Percentiles rank a stretch among this genome's conserved stretches.
These are phyloP conservation scores for Penicillium sp. DNA, from an alignment of 2,329 filamentous ascomycete species.

Conservation along the genomic window DNA sequence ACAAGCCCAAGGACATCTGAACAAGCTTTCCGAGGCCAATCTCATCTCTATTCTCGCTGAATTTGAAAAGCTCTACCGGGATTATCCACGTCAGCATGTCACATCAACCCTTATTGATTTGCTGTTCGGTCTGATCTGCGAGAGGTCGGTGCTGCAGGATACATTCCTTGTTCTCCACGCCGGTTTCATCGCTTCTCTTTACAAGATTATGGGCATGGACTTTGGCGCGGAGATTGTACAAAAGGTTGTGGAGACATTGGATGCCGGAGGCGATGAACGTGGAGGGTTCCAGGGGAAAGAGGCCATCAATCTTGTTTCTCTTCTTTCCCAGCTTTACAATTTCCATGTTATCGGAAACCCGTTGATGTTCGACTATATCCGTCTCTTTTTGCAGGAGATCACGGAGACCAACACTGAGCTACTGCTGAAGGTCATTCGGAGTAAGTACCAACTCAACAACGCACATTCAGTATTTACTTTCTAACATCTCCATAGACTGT, in stretches of 20 bases:
- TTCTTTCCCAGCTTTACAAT: conserved; percentile 86
- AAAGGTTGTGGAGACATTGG: conserved; percentile 75
- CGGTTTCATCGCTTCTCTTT: conserved; percentile 85
- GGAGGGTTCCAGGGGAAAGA: conserved; percentile 59
- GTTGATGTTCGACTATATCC: conserved; percentile 89
- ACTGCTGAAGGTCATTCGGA: conserved; percentile 80
- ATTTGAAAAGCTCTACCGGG: conserved; percentile 80
- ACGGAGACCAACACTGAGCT: conserved; percentile 88
- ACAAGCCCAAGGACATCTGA: conserved; percentile 85
- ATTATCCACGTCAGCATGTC: conserved; percentile 84
- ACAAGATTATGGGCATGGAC: conserved; percentile 84
- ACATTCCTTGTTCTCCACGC: conserved; percentile 90
- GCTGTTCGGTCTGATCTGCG: conserved; percentile 77
- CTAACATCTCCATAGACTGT: conserved; percentile 53
- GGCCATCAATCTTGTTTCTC: conserved; percentile 75
- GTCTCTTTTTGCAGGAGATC: conserved; percentile 72
- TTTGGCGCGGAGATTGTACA: conserved; percentile 88
- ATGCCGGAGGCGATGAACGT: conserved; percentile 61
- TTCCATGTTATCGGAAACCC: conserved; percentile 85
- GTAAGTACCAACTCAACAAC: conserved; percentile 36
- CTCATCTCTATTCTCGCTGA: conserved; percentile 81
- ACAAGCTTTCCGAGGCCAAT: conserved; percentile 90
- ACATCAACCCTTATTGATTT: conserved; percentile 79
- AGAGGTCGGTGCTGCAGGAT: conserved; percentile 77
- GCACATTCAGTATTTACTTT: not conserved